Evolutionary conservation across 2,329 filamentous ascomycete species (phyloP).

Genomic region (Penicillium sp.): DNA sequence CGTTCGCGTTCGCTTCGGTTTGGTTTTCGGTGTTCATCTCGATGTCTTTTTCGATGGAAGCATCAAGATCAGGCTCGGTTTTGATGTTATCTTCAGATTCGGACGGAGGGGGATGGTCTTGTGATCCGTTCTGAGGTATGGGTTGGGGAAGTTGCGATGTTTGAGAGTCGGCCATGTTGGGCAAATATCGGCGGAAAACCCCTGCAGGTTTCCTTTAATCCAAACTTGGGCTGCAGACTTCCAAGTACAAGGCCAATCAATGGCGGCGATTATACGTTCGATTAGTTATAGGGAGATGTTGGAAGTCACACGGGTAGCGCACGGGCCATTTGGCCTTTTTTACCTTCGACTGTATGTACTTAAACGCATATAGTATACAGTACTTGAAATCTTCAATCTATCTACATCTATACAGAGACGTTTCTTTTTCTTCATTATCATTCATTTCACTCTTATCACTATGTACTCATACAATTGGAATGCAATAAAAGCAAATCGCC

Average conservation of each 20-base stretch:
- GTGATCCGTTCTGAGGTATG: conserved; percentile 20
- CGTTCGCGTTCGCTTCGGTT: conserved; percentile 5
- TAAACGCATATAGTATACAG: background rate
- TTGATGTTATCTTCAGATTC: conserved; percentile 18
- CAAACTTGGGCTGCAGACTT: conserved; percentile 15
- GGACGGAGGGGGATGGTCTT: conserved; percentile 21
- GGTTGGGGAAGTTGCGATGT: conserved; percentile 17
- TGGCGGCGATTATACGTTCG: background rate
- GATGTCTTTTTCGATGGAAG: conserved; percentile 38
- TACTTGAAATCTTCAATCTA: background rate
- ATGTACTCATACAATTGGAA: conserved; percentile 16
- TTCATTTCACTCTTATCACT: conserved; percentile 1
- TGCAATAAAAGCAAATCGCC: conserved; percentile 1
- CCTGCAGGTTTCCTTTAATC: conserved; percentile 8
- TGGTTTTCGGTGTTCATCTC: conserved; percentile 31
- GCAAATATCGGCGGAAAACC: conserved; percentile 14
- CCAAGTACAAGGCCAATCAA: conserved; percentile 8
- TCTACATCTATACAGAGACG: background rate
- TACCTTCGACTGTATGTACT: background rate
- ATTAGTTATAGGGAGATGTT: conserved; percentile 5
- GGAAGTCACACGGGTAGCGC: conserved; percentile 9
- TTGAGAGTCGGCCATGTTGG: conserved; percentile 37
- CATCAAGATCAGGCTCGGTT: conserved; percentile 30
- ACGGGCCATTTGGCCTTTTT: background rate
- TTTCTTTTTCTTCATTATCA: background rate